Conservation (phyloP, 2,329 filamentous ascomycete genomes). For the Parafenestella ontariensis region DNA sequence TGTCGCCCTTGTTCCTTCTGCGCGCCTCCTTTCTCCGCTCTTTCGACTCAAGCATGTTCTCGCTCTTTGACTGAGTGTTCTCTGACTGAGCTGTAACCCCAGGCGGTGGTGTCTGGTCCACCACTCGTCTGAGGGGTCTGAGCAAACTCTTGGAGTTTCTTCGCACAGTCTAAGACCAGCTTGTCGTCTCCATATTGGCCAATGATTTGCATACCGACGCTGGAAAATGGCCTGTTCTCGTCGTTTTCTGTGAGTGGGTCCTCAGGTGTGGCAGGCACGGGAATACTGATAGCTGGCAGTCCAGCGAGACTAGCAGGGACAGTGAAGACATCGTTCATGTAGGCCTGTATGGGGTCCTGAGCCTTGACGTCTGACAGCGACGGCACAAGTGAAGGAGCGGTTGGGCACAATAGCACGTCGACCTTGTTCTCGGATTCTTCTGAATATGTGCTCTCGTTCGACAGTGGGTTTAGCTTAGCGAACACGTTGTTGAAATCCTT, state of each 20-base stretch:
- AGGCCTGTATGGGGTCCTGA: constrained; percentile 71
- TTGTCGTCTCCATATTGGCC: constrained; percentile 83
- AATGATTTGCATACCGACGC: constrained; percentile 74
- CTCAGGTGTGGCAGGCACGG: constrained; percentile 57
- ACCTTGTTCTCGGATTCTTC: constrained; percentile 67
- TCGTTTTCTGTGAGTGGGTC: constrained; percentile 35
- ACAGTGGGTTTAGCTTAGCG: constrained; percentile 70
- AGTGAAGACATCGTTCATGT: constrained; percentile 94
- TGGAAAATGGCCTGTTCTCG: constrained; percentile 33
- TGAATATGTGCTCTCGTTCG: constrained; percentile 30
- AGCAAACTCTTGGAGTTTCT: constrained; percentile 28
- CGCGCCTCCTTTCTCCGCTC: not conserved
- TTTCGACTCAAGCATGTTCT: not conserved
- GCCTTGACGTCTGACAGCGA: constrained; percentile 63
- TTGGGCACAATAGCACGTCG: constrained; percentile 88
- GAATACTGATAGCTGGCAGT: constrained; percentile 85
- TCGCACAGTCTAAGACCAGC: constrained; percentile 66
- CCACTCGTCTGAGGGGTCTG: constrained; percentile 4
- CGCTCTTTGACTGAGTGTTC: not conserved
- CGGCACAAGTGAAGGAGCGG: constrained; percentile 79
- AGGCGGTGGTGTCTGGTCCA: constrained; percentile 18
- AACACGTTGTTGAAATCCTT: constrained; percentile 87
- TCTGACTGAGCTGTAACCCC: constrained; percentile 10
- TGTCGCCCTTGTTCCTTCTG: not conserved
- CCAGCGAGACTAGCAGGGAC: constrained; percentile 94